Evolutionary conservation across 2,329 filamentous ascomycete genomes (phyloP).

Genomic region (Aspergillus sojae): DNA sequence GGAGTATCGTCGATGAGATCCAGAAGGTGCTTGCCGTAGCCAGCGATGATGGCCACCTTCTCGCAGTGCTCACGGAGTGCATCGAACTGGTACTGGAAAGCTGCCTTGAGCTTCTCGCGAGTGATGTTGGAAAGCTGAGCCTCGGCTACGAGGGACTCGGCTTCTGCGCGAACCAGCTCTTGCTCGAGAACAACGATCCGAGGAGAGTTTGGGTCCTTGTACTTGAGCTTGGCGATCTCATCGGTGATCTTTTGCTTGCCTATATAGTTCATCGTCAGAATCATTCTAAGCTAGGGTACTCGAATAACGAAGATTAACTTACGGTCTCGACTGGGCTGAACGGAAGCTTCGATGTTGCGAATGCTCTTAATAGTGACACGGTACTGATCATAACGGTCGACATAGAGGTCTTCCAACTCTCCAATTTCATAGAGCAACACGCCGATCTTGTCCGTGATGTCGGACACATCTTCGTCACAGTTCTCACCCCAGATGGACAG

Average conservation of each 20-base stretch:
- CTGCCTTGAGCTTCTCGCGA: constrained; percentile 97
- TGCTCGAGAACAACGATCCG: constrained; percentile 98
- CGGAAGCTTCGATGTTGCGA: constrained; percentile 96
- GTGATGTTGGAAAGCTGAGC: constrained; percentile 99
- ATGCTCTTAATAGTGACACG: constrained; percentile 99
- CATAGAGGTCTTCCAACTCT: constrained; percentile 96
- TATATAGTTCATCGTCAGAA: constrained; percentile 37
- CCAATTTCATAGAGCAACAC: constrained; percentile 98
- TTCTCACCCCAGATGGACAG: constrained; percentile 95
- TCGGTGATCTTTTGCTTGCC: constrained; percentile 99
- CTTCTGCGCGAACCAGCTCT: constrained; percentile 96
- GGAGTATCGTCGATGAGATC: constrained; percentile 96
- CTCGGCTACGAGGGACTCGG: constrained; percentile 97
- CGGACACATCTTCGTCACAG: constrained; percentile 95
- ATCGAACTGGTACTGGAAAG: constrained; percentile 97
- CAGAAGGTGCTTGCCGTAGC: constrained; percentile 96
- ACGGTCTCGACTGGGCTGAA: constrained; percentile 97
- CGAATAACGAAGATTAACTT: constrained; percentile 44
- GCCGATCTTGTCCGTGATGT: constrained; percentile 98
- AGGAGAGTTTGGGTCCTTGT: constrained; percentile 98
- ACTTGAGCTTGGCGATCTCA: constrained; percentile 97
- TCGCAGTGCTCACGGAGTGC: constrained; percentile 96
- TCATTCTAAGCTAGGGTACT: background rate
- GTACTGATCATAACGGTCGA: constrained; percentile 99
- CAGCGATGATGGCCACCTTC: constrained; percentile 96